phyloP scores from a whole-genome alignment of 108 stramenopile genomes.

The Fistulifera pelliculosa region DNA sequence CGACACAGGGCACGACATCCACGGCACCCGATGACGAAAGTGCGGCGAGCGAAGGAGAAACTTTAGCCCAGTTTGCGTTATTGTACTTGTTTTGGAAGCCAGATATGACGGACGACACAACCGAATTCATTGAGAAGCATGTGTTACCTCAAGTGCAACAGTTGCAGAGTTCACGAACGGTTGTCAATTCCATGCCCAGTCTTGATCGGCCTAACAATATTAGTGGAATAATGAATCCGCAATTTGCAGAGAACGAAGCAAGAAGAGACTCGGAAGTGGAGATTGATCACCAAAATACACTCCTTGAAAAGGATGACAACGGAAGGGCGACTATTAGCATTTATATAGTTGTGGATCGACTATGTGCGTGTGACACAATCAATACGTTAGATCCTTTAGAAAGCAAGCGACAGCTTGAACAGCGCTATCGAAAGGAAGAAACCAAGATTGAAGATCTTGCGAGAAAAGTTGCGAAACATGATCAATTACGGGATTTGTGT shows the following conservation, averaged over 20 bases:
- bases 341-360: conserved; percentile 28
- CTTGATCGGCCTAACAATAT: not conserved
- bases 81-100: conserved; percentile 51
- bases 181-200: conserved; percentile 26
- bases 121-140: conserved; percentile 3
- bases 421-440: conserved; percentile 3
- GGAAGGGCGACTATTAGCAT: not conserved
- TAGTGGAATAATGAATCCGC: too few species aligned
- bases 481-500: conserved; percentile 23
- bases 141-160: conserved; percentile 9
- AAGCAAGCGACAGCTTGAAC: not conserved
- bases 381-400: conserved; percentile 14
- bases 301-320: not conserved
- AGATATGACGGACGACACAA: conserved; percentile 8
- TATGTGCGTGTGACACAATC: conserved; percentile 8
- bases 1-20: not conserved
- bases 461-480: conserved; percentile 27
- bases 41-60: not conserved
- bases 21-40: conserved; percentile 6
- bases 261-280: not conserved
- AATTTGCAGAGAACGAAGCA: too few species aligned
- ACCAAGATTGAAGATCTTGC: conserved; percentile 12
- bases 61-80: conserved; percentile 28
- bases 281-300: not conserved
- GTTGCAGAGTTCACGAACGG: not conserved